Conservation (phyloP, 768 basidiomycete genomes). For the Agrocybe pediades region DNA sequence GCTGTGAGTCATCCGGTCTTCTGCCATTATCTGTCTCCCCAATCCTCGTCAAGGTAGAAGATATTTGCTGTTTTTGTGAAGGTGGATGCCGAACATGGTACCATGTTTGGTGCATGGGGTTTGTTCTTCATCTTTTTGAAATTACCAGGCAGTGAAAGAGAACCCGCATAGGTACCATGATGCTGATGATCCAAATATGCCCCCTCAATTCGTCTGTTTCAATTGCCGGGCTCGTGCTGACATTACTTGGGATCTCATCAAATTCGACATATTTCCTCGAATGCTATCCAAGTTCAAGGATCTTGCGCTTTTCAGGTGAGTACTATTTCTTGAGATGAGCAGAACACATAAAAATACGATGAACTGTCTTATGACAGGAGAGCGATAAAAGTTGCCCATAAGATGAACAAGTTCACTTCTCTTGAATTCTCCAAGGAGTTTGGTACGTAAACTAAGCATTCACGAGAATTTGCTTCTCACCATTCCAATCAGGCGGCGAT, state of each 20-base stretch:
- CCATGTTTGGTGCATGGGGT: slow-evolving; percentile 79
- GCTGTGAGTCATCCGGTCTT: slow-evolving; percentile 37
- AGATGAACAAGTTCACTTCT: slow-evolving; percentile 39
- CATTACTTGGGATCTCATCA: slow-evolving; percentile 70
- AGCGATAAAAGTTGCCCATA: slow-evolving; percentile 71
- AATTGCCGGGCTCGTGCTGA: slow-evolving; percentile 74
- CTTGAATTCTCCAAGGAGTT: slow-evolving; percentile 60
- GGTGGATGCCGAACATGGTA: slow-evolving; percentile 75
- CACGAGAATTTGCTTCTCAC: not conserved
- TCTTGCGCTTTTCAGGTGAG: slow-evolving; percentile 70
- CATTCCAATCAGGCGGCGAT: slow-evolving; percentile 45
- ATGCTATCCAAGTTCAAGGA: slow-evolving; percentile 69
- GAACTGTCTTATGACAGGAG: slow-evolving; percentile 54
- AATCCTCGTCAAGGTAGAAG: slow-evolving; percentile 49
- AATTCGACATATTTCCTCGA: slow-evolving; percentile 53
- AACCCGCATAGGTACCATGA: slow-evolving; percentile 59
- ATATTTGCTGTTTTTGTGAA: slow-evolving; percentile 63
- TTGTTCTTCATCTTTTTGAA: no score
- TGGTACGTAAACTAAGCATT: slow-evolving; percentile 37
- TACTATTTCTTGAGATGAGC: not conserved
- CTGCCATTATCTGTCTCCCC: not conserved
- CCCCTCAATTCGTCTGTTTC: slow-evolving; percentile 67
- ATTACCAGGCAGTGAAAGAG: not conserved
- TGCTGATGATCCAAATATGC: slow-evolving; percentile 56
- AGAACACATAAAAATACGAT: no score